phyloP scores from a whole-genome alignment of 2,329 filamentous ascomycete genomes.

The Drechslera avenae region DNA sequence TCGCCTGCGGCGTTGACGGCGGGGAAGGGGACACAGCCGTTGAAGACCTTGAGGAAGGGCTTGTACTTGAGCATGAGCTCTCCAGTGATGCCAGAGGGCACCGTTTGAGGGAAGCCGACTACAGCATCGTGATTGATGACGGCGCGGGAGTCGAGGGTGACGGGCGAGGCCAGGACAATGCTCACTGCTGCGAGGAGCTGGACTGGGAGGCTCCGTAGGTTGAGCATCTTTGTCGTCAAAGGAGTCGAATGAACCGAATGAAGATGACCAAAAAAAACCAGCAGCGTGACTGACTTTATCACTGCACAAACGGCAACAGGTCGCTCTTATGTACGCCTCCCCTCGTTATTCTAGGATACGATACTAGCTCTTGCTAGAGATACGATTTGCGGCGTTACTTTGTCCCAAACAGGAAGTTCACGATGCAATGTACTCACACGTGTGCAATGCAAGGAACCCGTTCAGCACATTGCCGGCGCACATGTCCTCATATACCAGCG shows the following conservation, averaged over 20 bases:
- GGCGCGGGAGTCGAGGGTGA: conserved; percentile 45
- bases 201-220: conserved; percentile 25
- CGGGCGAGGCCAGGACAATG: conserved; percentile 31
- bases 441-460: background rate
- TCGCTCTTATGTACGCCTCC: no score
- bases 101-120: conserved; percentile 60
- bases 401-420: conserved; percentile 5
- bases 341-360: no score
- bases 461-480: conserved; percentile 3
- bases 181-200: conserved; percentile 30
- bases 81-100: conserved; percentile 56
- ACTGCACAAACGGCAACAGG: no score
- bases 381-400: background rate
- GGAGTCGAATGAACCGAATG: no score
- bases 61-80: conserved; percentile 61
- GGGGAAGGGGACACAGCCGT: conserved; percentile 68
- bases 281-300: no score
- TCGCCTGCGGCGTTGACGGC: conserved; percentile 64
- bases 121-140: conserved; percentile 55
- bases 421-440: conserved; percentile 9
- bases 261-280: no score
- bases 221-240: conserved; percentile 27
- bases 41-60: conserved; percentile 60
- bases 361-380: background rate
- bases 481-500: conserved; percentile 4